Evolutionary conservation across 257 asterid species (phyloP).

Genomic region (Salvia miltiorrhiza): DNA sequence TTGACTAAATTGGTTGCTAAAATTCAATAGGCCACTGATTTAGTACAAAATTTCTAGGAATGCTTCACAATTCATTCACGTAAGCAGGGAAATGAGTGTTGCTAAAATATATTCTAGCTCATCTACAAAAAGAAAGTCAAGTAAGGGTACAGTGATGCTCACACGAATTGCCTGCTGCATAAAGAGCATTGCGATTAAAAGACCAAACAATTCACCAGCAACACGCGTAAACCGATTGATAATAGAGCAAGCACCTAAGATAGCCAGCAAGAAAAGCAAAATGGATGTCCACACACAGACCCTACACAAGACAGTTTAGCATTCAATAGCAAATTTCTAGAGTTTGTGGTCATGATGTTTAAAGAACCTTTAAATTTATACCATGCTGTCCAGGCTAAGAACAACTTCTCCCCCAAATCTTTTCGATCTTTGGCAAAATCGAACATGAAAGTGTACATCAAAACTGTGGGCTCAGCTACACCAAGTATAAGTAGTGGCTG

Average conservation of each 20-base stretch:
- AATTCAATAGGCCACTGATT: neutral
- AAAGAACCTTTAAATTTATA: conserved; percentile 24
- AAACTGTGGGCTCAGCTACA: conserved; percentile 96
- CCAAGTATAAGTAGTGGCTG: conserved; percentile 95
- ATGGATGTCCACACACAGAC: conserved; percentile 93
- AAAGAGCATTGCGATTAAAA: conserved; percentile 94
- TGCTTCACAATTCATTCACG: no score
- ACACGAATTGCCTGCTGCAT: conserved; percentile 98
- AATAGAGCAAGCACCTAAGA: conserved; percentile 95
- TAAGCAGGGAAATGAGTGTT: neutral
- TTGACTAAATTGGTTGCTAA: neutral
- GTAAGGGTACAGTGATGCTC: conserved; percentile 32
- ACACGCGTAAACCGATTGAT: conserved; percentile 89
- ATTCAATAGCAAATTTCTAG: conserved; percentile 8
- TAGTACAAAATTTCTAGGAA: neutral
- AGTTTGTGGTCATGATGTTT: conserved; percentile 3
- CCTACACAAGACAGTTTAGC: conserved; percentile 44
- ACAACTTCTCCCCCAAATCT: conserved; percentile 73
- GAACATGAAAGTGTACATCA: conserved; percentile 98
- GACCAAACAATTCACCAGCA: conserved; percentile 97
- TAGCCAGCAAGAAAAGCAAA: conserved; percentile 89
- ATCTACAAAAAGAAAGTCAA: neutral
- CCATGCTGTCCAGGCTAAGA: conserved; percentile 97
- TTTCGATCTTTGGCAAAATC: conserved; percentile 78
- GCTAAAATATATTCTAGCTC: neutral